Evolutionary conservation across 306 rosid species (phyloP), one percentile per base, ranked within the genome.

Genomic region (Geum urbanum): DNA sequence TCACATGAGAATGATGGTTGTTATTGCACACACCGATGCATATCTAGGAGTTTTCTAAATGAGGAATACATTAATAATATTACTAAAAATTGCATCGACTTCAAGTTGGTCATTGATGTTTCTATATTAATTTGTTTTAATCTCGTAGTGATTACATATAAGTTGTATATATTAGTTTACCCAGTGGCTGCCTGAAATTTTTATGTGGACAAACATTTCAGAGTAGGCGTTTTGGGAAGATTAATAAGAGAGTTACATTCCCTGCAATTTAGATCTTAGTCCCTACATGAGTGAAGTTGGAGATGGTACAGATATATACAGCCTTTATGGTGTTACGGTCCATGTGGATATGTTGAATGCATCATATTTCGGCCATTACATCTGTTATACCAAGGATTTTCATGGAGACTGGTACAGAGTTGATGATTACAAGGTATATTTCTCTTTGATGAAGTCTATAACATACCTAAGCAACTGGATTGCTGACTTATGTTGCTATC

Each of bases 261-360:
- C 99, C 99, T 0, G 99, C 85, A 82, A 89, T 43, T 76, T 95
- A 75, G 83, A 91, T 79, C 95, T 95, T 39, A 76, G 88, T 78
- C 89, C 96, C 14, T 95, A 91, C 74, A 89, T 89, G 95, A 91
- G 96, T 76, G 92, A 91, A 73, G 82, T 51, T 19, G 91, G 95
- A 74, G 92, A 87, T 78, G 82, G 86, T 76, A 69, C 84, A 9
- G 89, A 95, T 73, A 63, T 83, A 15, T 95, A 91, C 79, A 87
- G 82, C 80, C 89, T 95, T 50, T 95, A 95, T 64, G 99, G 89
- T 2, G 97, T 91, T 70, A 95, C 89, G 4, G 99, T 95, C 46
- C 99, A 95, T 81, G 78, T 95, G 27, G 99, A 95, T 75, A 87
- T 91, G 99, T 81, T 95, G 58, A 95, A 95, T 86, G 97, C 99